Base-by-base conservation (phyloP, 805 yeast species). In the Komagataella populi region DNA sequence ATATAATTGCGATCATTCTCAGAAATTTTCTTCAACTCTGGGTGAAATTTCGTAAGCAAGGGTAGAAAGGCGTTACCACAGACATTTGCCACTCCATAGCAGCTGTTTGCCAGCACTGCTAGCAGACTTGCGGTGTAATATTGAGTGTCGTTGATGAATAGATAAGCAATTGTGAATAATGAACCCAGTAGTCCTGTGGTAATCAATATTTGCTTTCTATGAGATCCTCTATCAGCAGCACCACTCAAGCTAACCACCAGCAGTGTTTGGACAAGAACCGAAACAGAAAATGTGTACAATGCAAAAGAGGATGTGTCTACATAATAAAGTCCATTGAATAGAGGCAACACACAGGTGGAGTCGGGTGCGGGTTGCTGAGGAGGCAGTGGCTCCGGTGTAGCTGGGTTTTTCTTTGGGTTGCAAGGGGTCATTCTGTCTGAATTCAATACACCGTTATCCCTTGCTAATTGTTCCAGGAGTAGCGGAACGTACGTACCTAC, bases 51-150 rank as follows among this genome's bases (percentile, higher is more conserved):
- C 2, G 80, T 84, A 44, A 85, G 63, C 1, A 77, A 70, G 0
- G 93, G 89, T 46, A 85, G 62, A 56, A 78, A 77, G 1, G 93
- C 81, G 62, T 85, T 86, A 6, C 89, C 90, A 56, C 89, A 83
- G 8, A 85, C 91, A 51, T 81, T 81, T 2, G 83, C 87, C 6
- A 84, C 87, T 1, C 95, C 95, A 63, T 78, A 85, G 20, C 84
- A 76, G 14, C 83, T 71, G 58, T 83, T 85, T 1, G 87, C 83
- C 0, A 80, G 49, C 5, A 84, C 72, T 14, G 86, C 83, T 14
- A 81, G 63, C 0, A 77, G 20, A 0, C 71, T 63, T 1, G 83
- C 80, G n/a, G 70, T 54, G 52, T 78, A 77, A 60, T 74, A 79
- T 46, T 72, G 70, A 36, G 61, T 57, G 1, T 70, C 62, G 2